Evolutionary conservation across 768 basidiomycete species (phyloP), one percentile per base, ranked within the genome.

Genomic region (Russula earlei): DNA sequence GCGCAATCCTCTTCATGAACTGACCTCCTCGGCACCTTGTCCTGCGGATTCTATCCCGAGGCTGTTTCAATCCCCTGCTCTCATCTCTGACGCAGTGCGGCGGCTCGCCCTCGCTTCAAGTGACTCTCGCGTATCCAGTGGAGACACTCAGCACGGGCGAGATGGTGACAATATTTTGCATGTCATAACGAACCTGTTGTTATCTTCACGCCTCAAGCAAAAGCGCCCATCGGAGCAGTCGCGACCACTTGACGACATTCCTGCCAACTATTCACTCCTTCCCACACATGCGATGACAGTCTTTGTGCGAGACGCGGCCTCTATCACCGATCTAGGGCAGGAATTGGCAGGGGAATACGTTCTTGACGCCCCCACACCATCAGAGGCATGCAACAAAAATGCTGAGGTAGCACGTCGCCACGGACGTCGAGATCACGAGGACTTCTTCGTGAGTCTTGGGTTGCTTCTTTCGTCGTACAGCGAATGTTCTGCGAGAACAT

Each of bases 121-220:
- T 19, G 86, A 89, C 62, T 75, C 68, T 9, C 64, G 69, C 19
- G 70, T 75, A 3, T 67, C 69, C 15, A 59, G 70, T 6, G 62
- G 68, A 22, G 75, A 76, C 48, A 65, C 68, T 4, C 74, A 74
- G 49, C 74, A 71, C 31, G 69, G 71, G 11, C 79, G 78, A 50
- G 77, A 78, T 40, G 75, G 75, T 10, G 75, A 79, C 49, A 79
- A 81, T 61, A 82, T 86, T 29, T 65, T 84, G n/a, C 79, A 84
- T 14, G 80, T 86, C 58, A 85, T 88, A 85, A 87, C 85, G 4
- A 87, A 86, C 63, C 70, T 89, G 1, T 73, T 88, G 53, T 81
- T 83, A 0, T 74, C 81, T 53, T 78, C 81, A 12, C 78, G 77
- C 55, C 74, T 61, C 20, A 66, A 76, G 75, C 83, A 14, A 70